Evolutionary conservation across 495 filamentous ascomycete genomes (phyloP), one percentile per base, ranked within the genome.

Genomic region (Neurospora pannonica): DNA sequence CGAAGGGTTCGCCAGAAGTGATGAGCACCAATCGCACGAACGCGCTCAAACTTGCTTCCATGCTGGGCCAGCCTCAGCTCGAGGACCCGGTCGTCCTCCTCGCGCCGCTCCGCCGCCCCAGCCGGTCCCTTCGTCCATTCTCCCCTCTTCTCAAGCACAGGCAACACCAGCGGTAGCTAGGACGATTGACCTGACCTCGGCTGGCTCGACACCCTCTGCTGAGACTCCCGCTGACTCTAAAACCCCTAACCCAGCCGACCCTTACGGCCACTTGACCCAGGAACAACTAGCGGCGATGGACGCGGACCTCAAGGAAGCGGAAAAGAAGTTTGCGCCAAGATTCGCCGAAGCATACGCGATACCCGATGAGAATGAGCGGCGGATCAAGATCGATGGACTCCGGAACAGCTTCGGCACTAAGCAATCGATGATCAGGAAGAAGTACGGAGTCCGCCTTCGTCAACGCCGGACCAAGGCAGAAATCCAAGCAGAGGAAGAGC

Each of bases 361-460:
- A 15, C 38, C 70, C 1, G 83, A 86, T 71, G 81, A 82, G 36
- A 78, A 77, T 5, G 72, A 76, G 34, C 78, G 81, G 7, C 77
- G 78, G 9, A 19, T 34, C 11, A 83, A 75, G 71, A 70, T 86
- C 5, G 84, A 84, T 2, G 83, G 83, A 17, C 75, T 87, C 1
- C 82, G 84, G 11, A 86, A 85, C 43, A 81, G 81, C 36, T 86
- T 85, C 67, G 84, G 83, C 21, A 86, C 85, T 4, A 86, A 86
- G 72, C 84, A 86, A 62, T 85, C 84, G 43, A 85, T 83, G 75
- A 84, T 86, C 31, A 80, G 84, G 7, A 85, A 85, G 75, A 86
- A 85, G 62, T 87, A 84, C 54, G 85, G 84, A 28, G 83, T 87
- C 3, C 80, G 82, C 8, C 80, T 87, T n/a, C 81, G 85, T 8